phyloP scores from a whole-genome alignment of 2,329 filamentous ascomycete genomes.

The Geoglossum cookeanum region DNA sequence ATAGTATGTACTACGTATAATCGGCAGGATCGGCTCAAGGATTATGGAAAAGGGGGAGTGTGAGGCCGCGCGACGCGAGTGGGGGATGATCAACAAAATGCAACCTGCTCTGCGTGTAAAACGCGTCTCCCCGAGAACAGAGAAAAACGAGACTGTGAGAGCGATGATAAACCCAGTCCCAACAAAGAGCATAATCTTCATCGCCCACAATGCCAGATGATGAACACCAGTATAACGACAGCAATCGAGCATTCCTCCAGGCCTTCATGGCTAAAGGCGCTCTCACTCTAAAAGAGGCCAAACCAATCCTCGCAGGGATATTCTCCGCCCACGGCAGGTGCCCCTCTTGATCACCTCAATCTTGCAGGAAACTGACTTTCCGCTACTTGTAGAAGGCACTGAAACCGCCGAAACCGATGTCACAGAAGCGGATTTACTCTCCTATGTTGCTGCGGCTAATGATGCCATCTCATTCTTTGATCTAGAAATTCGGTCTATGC shows the following conservation, averaged over 20 bases:
- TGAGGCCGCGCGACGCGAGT: not conserved
- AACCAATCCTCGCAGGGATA: constrained; percentile 58
- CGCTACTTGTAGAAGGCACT: constrained; percentile 21
- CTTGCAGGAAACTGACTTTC: not conserved
- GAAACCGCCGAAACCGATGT: constrained; percentile 40
- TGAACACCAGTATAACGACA: constrained; percentile 33
- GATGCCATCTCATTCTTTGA: constrained; percentile 60
- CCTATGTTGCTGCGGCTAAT: constrained; percentile 52
- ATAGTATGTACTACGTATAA: not conserved
- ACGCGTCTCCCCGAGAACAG: not conserved
- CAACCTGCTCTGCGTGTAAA: not conserved
- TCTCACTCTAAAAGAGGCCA: constrained; percentile 56
- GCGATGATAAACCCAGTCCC: not conserved
- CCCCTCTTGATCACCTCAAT: not conserved
- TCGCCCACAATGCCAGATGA: constrained; percentile 9
- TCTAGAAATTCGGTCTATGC: constrained; percentile 61
- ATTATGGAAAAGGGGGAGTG: not conserved
- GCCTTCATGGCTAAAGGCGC: constrained; percentile 62
- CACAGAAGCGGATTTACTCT: constrained; percentile 44
- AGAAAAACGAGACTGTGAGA: not conserved
- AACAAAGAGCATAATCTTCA: not conserved
- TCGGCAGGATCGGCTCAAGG: not conserved
- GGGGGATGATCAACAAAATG: not conserved
- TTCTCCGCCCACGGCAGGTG: constrained; percentile 36
- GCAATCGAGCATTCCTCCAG: constrained; percentile 78